Base-by-base conservation (phyloP, 2,329 filamentous ascomycete species). In the Zymoseptoria passerinii region DNA sequence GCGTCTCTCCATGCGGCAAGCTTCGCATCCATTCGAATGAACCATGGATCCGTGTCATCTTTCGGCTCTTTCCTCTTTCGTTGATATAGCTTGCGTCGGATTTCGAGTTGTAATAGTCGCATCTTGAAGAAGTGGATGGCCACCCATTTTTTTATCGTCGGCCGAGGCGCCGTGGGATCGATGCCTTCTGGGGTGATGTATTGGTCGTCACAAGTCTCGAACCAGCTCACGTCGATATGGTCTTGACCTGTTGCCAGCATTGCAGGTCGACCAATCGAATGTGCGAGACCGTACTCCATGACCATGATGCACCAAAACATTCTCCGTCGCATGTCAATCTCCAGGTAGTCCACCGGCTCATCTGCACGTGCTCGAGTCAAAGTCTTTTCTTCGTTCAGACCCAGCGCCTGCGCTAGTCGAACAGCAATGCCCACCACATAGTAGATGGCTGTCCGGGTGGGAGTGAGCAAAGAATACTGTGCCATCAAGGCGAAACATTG, bases 71-170 rank as follows among this genome's bases (percentile, higher is more conserved):
- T 76, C 50, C 87, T 82, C 73, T 94, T 94, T 72, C 86, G 87
- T 66, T 95, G 87, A 71, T 99, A 97, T 0, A 97, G 78, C 6
- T 85, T 87, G 58, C 91, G 83, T 58, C 91, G 82, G 50, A 96
- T 94, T 73, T 97, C 92, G 13, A 92, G 84, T 71, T 96, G 92
- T 10, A 92, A 78, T 58, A 95, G 74, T 57, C 90, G 82, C 90
- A 96, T 95, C 70, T 89, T 92, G 77, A 91, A 91, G 67, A 95
- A 94, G 71, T 99, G 92, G 61, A 96, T 91, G 2, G 90, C 87
- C 27, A 95, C 86, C 67, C 89, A 83, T 72, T 99, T 99, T 70
- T 89, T 90, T 65, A 92, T 81, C 44, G 89, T 90, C 1, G 83
- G 80, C 51, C 65, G 61, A 4, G 86, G 87, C 0, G 86, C 88